These are phyloP conservation scores for Trichoderma semiorbis DNA, from an alignment of 2,329 filamentous ascomycete genomes.

Conservation along the genomic window DNA sequence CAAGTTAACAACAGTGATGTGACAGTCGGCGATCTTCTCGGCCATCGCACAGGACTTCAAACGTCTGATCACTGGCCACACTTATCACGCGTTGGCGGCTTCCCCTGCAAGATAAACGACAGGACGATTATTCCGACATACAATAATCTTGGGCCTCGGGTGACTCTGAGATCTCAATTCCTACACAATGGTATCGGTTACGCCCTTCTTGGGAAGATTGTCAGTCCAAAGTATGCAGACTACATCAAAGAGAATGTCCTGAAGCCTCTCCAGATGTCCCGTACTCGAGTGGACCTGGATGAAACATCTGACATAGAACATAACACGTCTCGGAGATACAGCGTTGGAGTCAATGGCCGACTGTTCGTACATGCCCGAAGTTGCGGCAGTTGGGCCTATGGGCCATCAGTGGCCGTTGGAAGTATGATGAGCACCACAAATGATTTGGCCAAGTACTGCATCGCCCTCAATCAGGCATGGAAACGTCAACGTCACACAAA, in stretches of 20 bases:
- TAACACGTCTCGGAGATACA: neutral
- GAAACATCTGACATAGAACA: neutral
- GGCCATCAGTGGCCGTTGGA: neutral
- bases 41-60: conserved; percentile 3
- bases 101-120: neutral
- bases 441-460: neutral
- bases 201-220: neutral
- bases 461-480: neutral
- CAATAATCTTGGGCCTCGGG: neutral
- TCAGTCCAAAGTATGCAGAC: neutral
- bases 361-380: neutral
- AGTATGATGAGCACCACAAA: neutral
- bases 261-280: neutral
- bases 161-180: neutral
- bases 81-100: neutral
- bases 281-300: neutral
- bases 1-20: neutral
- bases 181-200: neutral
- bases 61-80: neutral
- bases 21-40: neutral
- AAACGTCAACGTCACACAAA: neutral
- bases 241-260: neutral
- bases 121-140: neutral
- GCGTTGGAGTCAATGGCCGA: neutral
- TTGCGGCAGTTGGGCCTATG: too few species aligned